These are phyloP conservation scores for Claviceps pusilla DNA, from an alignment of 2,329 filamentous ascomycete species.

Conservation along the genomic window DNA sequence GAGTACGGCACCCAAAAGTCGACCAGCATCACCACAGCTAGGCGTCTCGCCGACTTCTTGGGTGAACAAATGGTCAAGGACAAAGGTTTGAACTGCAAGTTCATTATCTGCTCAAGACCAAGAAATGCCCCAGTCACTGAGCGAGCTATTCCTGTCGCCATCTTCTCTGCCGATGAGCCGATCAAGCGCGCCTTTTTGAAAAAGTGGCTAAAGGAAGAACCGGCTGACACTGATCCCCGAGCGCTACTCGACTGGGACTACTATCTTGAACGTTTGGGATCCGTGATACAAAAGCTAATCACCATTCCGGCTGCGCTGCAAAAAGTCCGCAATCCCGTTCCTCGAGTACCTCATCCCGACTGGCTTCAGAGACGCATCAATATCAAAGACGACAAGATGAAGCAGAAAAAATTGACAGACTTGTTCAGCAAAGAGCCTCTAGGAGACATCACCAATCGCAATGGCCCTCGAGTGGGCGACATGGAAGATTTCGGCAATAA, in stretches of 20 bases:
- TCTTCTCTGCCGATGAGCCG: constrained; percentile 83
- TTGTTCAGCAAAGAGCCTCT: constrained; percentile 61
- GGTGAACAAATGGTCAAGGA: constrained; percentile 99
- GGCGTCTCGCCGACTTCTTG: constrained; percentile 84
- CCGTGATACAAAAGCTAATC: constrained; percentile 96
- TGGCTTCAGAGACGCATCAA: constrained; percentile 92
- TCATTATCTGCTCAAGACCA: constrained; percentile 84
- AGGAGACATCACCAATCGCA: constrained; percentile 56
- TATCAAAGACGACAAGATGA: constrained; percentile 90
- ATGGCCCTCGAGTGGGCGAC: constrained; percentile 42
- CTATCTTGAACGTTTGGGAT: constrained; percentile 87
- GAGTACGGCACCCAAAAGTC: constrained; percentile 95
- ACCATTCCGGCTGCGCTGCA: constrained; percentile 95
- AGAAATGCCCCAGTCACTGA: constrained; percentile 88
- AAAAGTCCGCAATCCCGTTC: constrained; percentile 87
- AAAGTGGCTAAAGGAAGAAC: constrained; percentile 93
- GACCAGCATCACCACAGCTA: constrained; percentile 97
- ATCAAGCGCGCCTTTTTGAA: constrained; percentile 80
- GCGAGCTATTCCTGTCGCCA: constrained; percentile 83
- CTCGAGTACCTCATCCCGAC: constrained; percentile 82
- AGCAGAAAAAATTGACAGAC: constrained; percentile 97
- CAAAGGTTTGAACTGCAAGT: constrained; percentile 98
- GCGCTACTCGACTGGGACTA: constrained; percentile 92
- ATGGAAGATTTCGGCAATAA: constrained; percentile 69
- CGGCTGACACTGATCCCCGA: constrained; percentile 76